Evolutionary conservation across 148 eudicot species (phyloP), one percentile per base, ranked within the genome.

Genomic region (Fagopyrum esculentum): DNA sequence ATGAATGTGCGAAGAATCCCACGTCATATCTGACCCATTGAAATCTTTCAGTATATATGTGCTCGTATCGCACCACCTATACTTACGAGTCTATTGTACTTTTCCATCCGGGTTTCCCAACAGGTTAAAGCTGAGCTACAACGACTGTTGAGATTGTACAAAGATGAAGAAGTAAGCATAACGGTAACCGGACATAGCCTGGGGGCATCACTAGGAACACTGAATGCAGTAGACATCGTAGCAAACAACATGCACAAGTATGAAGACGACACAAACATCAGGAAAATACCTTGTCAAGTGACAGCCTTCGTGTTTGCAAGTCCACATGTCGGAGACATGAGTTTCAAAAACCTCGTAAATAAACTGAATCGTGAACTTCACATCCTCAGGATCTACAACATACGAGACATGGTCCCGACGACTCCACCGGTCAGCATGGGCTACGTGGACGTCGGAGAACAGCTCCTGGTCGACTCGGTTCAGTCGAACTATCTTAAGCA

Each of bases 131-230:
- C 29, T 15, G 74, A 45, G 40, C 1, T 71, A 9, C 9, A 2
- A 13, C 84, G 85, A 55, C 78, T 91, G 12, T 82, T 84, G 45
- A 82, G 84, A 63, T 19, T 78, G 60, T 91, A 84, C 85, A 84
- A 83, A 74, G 69, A 82, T 2, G 96, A 91, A 69, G 96, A 87
- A 17, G 74, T 81, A 0, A 89, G 91, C 87, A 82, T 91, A 77
- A 89, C 96, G 0, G 75, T 85, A 45, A 78, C 87, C 1, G 93
- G 93, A 0, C 93, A 91, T 77, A 89, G 93, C 52, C 71, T 91
- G 56, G 96, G 96, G 0, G 92, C 89, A 10, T 83, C 93, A 1
- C 22, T 89, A 1, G 89, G 87, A n/a, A 87, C 89, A 12, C 61
- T 91, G 17, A 91, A 85, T 12, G 91, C 96, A 8, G 77, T 80